A percentile compares a stretch with the other conserved stretches of the same genome.
Evolutionary conservation across 106 monocot species (phyloP).

Genomic region (Chionographis japonica): DNA sequence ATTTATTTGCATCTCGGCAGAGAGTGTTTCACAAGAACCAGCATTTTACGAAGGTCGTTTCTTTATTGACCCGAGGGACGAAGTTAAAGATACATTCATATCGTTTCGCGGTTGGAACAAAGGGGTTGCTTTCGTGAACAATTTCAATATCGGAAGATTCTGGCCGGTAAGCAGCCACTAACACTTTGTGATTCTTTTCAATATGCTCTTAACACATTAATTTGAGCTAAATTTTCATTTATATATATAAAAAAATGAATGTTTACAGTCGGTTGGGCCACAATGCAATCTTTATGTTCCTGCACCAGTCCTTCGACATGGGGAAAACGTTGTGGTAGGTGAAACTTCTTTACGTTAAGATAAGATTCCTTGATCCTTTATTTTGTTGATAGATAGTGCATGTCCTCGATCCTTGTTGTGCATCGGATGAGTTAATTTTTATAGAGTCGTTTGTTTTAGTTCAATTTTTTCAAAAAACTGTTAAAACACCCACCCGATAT

Average conservation of each 20-base stretch:
- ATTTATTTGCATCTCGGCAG: conserved; percentile 35
- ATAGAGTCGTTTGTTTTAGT: no score
- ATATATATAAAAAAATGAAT: conserved; percentile 4
- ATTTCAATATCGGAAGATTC: conserved; percentile 96
- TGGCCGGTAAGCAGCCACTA: conserved; percentile 65
- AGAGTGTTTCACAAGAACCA: conserved; percentile 31
- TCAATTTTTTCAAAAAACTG: no score
- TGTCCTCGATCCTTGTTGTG: neutral
- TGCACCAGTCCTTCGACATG: conserved; percentile 76
- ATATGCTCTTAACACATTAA: neutral
- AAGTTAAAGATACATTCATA: conserved; percentile 77
- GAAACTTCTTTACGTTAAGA: neutral
- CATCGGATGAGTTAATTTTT: no score
- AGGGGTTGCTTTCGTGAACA: conserved; percentile 90
- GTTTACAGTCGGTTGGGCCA: conserved; percentile 63
- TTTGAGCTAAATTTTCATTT: neutral
- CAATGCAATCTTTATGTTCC: conserved; percentile 97
- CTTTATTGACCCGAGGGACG: conserved; percentile 34
- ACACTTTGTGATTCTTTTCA: neutral
- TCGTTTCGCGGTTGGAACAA: conserved; percentile 89
- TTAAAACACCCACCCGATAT: no score
- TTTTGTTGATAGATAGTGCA: neutral
- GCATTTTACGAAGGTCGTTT: conserved; percentile 70
- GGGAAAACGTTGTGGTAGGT: conserved; percentile 78
- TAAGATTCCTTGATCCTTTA: neutral